Percentiles rank a stretch among this genome's conserved stretches.
Evolutionary conservation across 768 basidiomycete species (phyloP).

Genomic region (Kwoniella dendrophila): DNA sequence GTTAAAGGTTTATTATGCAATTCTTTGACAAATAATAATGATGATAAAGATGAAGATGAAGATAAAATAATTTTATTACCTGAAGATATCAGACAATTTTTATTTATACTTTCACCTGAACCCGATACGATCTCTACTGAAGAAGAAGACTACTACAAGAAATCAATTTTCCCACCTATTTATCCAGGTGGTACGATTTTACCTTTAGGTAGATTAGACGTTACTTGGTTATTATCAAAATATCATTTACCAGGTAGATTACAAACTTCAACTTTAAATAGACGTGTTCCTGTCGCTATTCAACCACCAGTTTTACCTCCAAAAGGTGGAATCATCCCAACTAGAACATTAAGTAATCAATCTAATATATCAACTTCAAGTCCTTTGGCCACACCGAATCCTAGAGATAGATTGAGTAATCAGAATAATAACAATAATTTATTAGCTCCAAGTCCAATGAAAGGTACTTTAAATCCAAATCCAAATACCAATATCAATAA

Average conservation of each 20-base stretch:
- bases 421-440: background rate
- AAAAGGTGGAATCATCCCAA: background rate
- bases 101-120: constrained; percentile 73
- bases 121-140: background rate
- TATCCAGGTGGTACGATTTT: constrained; percentile 71
- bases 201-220: constrained; percentile 81
- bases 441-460: constrained; percentile 16
- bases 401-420: background rate
- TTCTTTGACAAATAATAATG: constrained; percentile 54
- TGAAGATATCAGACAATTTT: constrained; percentile 81
- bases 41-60: background rate
- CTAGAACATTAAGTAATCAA: constrained; percentile 23
- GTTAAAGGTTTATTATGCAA: constrained; percentile 62
- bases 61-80: constrained; percentile 71
- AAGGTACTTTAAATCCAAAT: background rate
- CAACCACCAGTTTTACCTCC: constrained; percentile 36
- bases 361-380: background rate
- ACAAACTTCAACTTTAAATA: constrained; percentile 83
- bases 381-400: background rate
- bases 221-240: constrained; percentile 76
- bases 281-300: constrained; percentile 67
- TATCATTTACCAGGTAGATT: constrained; percentile 84
- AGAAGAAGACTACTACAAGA: constrained; percentile 11
- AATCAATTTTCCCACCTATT: constrained; percentile 57
- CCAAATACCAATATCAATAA: no score